Base-by-base conservation (phyloP, 768 basidiomycete genomes). In the Butyriboletus loyo region DNA sequence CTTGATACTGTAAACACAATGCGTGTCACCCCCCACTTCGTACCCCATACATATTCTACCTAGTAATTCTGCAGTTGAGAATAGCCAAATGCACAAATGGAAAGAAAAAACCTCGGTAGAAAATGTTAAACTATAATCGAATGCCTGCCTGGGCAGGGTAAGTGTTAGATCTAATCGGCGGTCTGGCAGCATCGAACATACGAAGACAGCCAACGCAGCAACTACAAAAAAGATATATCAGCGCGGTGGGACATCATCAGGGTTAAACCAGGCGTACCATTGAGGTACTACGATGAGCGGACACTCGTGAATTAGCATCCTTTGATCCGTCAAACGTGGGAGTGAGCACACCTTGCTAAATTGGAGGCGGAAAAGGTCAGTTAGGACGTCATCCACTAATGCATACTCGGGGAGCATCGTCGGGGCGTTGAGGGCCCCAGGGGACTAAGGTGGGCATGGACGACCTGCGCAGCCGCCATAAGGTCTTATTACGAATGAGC, bases 101-200 rank as follows among this genome's bases (percentile, higher is more conserved):
- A 36, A 10, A 17, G 11, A 19, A 48, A 28, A 13, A 24, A 68
- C 65, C 61, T 66, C 65, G 9, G 50, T 36, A 28, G 52, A 32
- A 31, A 66, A 55, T 7, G 65, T 66, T 21, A 66, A 44, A 32
- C 50, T 63, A 38, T 68, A 66, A 34, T 68, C 65, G 4, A 48
- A 58, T 27, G 36, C 34, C 65, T 27, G 36, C 34, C 65, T 64
- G 37, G 14, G 35, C 8, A 8, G 22, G 21, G 7, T 24, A 15
- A 32, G 37, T n/a, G n/a, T 54, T 15, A 31, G 30, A 32, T 40
- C 19, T 4, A 11, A 13, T 25, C 22, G 36, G 14, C 7, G 10
- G 13, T 49, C 22, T 13, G 17, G 27, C 3, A 30, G 1, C 9
- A 42, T 42, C 7, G 1, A 10, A 47, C 63, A 6, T 50, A 64